A percentile compares a stretch with the other conserved stretches of the same genome.
phyloP scores from a whole-genome alignment of 2,329 filamentous ascomycete species.

The Colletotrichum echinochloae region DNA sequence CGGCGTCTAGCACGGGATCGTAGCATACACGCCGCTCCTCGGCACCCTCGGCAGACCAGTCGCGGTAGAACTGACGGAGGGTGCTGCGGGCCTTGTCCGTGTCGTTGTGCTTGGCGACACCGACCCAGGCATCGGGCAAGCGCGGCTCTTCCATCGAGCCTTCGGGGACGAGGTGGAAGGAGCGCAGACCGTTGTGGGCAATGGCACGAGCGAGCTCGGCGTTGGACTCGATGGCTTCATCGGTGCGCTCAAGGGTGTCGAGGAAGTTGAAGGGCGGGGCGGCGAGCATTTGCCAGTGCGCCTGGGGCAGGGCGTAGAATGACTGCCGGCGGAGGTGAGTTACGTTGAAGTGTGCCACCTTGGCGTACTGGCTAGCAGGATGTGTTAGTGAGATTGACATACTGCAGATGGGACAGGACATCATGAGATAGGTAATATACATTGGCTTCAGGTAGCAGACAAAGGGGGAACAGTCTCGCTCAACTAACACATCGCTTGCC shows the following conservation, averaged over 20 bases:
- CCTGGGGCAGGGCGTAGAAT: conserved; percentile 89
- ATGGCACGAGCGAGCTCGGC: conserved; percentile 86
- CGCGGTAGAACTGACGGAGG: conserved; percentile 91
- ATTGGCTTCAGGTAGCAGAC: background rate
- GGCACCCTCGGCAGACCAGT: conserved; percentile 87
- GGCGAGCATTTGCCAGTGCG: conserved; percentile 86
- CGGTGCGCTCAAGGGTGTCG: conserved; percentile 80
- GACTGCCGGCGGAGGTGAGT: conserved; percentile 91
- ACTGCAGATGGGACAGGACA: background rate
- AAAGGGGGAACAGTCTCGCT: background rate
- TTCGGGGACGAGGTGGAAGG: conserved; percentile 68
- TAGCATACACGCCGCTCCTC: conserved; percentile 83
- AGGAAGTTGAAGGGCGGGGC: conserved; percentile 85
- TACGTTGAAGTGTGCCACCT: conserved; percentile 86
- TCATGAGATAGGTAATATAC: conserved; percentile 27
- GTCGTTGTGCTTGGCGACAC: conserved; percentile 77
- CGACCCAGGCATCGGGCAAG: conserved; percentile 75
- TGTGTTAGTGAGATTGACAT: background rate
- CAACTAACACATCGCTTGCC: background rate
- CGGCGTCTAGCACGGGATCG: conserved; percentile 74
- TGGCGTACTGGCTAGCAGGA: conserved; percentile 80
- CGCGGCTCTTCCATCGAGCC: conserved; percentile 53
- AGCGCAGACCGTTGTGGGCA: conserved; percentile 73
- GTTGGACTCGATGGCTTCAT: conserved; percentile 90
- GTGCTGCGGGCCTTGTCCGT: conserved; percentile 94